Conservation (phyloP, 83 land plant genomes). For the Thuja plicata region DNA sequence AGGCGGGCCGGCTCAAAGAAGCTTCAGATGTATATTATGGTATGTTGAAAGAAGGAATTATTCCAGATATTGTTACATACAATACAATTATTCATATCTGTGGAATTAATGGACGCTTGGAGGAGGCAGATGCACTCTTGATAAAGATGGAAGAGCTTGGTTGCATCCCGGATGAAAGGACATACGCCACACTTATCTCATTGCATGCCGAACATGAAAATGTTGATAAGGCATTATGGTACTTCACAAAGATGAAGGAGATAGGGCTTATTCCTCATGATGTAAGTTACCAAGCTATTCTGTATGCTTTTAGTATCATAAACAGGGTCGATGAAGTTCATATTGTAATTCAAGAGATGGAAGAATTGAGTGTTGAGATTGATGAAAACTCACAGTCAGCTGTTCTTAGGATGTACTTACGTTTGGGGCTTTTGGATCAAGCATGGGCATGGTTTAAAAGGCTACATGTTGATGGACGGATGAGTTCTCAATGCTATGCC, state of each 20-base stretch:
- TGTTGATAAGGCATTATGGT: conserved; percentile 42
- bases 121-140: conserved; percentile 62
- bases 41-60: conserved; percentile 69
- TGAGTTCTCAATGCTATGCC: conserved; percentile 67
- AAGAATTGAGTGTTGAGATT: conserved; percentile 42
- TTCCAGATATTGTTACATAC: conserved; percentile 74
- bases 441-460: conserved; percentile 68
- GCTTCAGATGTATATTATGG: conserved; percentile 61
- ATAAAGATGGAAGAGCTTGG: conserved; percentile 62
- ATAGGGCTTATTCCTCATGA: conserved; percentile 46
- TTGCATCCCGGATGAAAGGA: conserved; percentile 70
- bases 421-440: conserved; percentile 39
- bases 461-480: conserved; percentile 36
- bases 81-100: conserved; percentile 89
- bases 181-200: conserved; percentile 79
- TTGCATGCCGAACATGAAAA: conserved; percentile 55
- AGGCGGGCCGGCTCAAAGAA: conserved; percentile 65
- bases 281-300: conserved; percentile 72
- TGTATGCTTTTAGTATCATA: conserved; percentile 63
- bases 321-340: conserved; percentile 69
- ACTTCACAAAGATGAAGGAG: conserved; percentile 62
- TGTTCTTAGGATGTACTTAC: conserved; percentile 72
- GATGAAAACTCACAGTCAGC: conserved; percentile 60
- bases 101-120: conserved; percentile 58
- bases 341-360: conserved; percentile 58